Evolutionary conservation across 768 basidiomycete species (phyloP), one percentile per base, ranked within the genome.

Genomic region (Symmetrospora coprosmae): DNA sequence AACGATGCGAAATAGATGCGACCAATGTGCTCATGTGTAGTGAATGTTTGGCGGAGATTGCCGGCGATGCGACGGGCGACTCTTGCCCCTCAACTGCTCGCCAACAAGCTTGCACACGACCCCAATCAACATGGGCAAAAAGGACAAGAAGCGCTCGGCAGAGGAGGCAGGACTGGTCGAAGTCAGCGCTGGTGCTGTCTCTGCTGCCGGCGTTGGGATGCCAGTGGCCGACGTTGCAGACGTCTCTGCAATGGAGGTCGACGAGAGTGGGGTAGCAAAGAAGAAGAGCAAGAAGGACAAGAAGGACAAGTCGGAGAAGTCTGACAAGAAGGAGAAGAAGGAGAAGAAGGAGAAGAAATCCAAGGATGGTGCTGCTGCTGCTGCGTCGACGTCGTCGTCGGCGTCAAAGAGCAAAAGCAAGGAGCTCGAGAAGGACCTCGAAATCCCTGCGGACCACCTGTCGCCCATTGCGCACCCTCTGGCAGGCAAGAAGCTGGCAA

Each of bases 381-480:
- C n/a, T n/a, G n/a, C n/a, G n/a, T n/a, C n/a, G n/a, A n/a, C 13
- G 38, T 25, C 11, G 21, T 7, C 45, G 4, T 47, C 45, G 21
- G 27, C 45, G 33, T 47, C 40, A 40, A 58, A 58, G 37, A 53
- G 39, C n/a, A 25, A 35, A 4, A 74, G 72, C 45, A 75, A 74
- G 41, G 81, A 80, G 65, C 80, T 79, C 62, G 83, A 78, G 71
- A 80, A 80, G 17, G 83, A 83, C 60, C 75, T 84, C 55, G 72
- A 76, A 17, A 81, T 89, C 39, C 78, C 84, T 2, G 63, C 83
- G 1, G 87, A 86, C 66, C 87, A 90, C 65, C 78, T 97, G 34
- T 87, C 88, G 4, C 89, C 91, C n/a, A 81, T 99, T 55, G 94
- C 94, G 5, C 82, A 83, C 65, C 94, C 94, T 6, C 76, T 99